Conservation (phyloP, 257 asterid genomes). For the Linderniella brevidens region DNA sequence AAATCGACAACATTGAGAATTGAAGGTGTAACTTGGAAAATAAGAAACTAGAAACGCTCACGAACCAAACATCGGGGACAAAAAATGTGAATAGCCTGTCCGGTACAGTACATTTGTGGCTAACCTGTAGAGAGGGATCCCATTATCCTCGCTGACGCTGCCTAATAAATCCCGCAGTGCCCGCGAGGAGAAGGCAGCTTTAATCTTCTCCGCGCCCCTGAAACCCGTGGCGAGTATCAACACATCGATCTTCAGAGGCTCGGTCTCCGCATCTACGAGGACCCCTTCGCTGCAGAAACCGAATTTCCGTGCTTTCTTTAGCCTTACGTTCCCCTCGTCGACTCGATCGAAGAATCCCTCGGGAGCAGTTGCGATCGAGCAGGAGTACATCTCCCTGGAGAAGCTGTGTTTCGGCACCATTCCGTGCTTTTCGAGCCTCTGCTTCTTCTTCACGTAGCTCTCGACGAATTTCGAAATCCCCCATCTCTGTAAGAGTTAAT, state of each 20-base stretch:
- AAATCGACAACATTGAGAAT: too few species aligned
- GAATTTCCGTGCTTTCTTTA: constrained; percentile 17
- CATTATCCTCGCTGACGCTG: not conserved
- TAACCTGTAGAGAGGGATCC: constrained; percentile 2
- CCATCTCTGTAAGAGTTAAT: constrained; percentile 29
- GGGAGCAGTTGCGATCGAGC: constrained; percentile 20
- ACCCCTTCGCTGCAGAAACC: constrained; percentile 28
- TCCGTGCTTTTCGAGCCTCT: constrained; percentile 31
- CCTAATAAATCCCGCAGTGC: not conserved
- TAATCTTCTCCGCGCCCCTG: constrained; percentile 16
- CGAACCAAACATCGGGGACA: too few species aligned
- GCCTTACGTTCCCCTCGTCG: constrained; percentile 37
- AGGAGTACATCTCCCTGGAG: constrained; percentile 19
- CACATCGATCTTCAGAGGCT: constrained; percentile 25
- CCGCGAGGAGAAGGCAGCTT: not conserved
- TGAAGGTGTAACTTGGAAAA: too few species aligned
- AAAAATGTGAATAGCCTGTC: too few species aligned
- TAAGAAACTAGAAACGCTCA: too few species aligned
- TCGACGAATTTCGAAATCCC: constrained; percentile 34
- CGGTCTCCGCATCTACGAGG: constrained; percentile 18
- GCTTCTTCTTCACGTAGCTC: constrained; percentile 28
- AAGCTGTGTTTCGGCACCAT: constrained; percentile 44
- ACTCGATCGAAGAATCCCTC: constrained; percentile 31
- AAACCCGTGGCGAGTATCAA: constrained; percentile 49
- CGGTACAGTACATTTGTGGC: too few species aligned